Evolutionary conservation across 2,329 filamentous ascomycete genomes (phyloP).

Genomic region (Byssoonygena ceratinophila): DNA sequence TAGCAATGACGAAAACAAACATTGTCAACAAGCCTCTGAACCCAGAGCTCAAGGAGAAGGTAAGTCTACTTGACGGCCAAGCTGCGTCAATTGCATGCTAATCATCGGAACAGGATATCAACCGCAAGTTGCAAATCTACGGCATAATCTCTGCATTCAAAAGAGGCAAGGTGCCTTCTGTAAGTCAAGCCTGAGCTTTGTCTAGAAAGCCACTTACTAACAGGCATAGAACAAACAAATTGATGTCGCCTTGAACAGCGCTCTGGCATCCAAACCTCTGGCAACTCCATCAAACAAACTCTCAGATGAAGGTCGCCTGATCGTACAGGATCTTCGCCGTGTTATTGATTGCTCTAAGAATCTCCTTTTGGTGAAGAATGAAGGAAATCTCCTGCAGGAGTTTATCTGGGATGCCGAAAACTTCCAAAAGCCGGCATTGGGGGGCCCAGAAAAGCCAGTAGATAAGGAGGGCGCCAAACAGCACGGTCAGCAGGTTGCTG

Average conservation of each 20-base stretch:
- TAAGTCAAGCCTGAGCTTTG: constrained; percentile 38
- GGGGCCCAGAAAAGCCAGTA: constrained; percentile 55
- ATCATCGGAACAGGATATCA: constrained; percentile 52
- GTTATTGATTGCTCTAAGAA: constrained; percentile 77
- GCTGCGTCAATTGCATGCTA: background rate
- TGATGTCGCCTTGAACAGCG: constrained; percentile 85
- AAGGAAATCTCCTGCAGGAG: constrained; percentile 87
- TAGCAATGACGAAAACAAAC: constrained; percentile 5
- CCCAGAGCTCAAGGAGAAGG: constrained; percentile 10
- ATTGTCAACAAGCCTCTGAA: constrained; percentile 14
- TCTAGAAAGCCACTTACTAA: background rate
- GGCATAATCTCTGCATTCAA: constrained; percentile 56
- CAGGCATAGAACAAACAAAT: constrained; percentile 81
- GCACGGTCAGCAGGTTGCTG: constrained; percentile 70
- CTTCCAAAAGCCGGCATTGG: constrained; percentile 51
- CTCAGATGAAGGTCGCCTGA: constrained; percentile 67
- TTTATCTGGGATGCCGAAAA: constrained; percentile 91
- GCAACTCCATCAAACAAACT: constrained; percentile 62
- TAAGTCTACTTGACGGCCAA: background rate
- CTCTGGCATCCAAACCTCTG: constrained; percentile 61
- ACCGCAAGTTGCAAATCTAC: constrained; percentile 88
- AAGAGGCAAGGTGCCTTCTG: constrained; percentile 79
- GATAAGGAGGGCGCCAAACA: constrained; percentile 68
- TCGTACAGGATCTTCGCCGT: constrained; percentile 65
- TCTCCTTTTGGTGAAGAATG: constrained; percentile 83